phyloP scores from a whole-genome alignment of 2,329 filamentous ascomycete species.

The Ambrosiella cleistominuta region DNA sequence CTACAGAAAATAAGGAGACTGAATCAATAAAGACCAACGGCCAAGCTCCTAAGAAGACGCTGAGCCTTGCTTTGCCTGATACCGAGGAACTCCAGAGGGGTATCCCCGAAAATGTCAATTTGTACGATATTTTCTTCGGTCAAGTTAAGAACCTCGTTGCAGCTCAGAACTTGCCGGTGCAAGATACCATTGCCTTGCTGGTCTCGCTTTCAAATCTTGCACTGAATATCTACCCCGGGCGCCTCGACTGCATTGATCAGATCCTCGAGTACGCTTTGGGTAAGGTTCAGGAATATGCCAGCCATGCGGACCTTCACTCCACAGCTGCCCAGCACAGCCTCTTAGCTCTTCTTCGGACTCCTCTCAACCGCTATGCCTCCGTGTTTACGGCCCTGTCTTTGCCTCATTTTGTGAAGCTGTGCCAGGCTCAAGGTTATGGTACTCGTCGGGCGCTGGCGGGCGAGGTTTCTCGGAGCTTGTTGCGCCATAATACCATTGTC shows the following conservation, averaged over 20 bases:
- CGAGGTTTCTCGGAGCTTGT: constrained; percentile 66
- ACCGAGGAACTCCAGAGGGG: constrained; percentile 18
- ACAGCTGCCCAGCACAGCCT: constrained; percentile 74
- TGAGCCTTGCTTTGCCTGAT: constrained; percentile 25
- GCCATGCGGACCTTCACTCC: constrained; percentile 89
- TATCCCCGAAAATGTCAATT: constrained; percentile 61
- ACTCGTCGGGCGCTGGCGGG: constrained; percentile 81
- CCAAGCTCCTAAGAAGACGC: constrained; percentile 15
- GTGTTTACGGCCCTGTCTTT: constrained; percentile 92
- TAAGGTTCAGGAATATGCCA: constrained; percentile 76
- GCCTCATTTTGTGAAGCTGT: constrained; percentile 77
- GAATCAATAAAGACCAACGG: constrained; percentile 14
- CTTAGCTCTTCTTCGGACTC: constrained; percentile 74
- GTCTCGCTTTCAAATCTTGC: constrained; percentile 90
- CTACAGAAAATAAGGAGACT: constrained; percentile 17
- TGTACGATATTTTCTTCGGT: constrained; percentile 95
- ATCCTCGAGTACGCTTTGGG: constrained; percentile 73
- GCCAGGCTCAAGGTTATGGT: constrained; percentile 81
- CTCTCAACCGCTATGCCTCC: constrained; percentile 75
- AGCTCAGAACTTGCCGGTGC: constrained; percentile 75
- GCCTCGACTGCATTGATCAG: constrained; percentile 88
- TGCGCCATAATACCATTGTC: constrained; percentile 67
- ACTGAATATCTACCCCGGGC: constrained; percentile 85
- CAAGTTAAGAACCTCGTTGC: constrained; percentile 90
- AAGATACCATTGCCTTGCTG: constrained; percentile 82